Evolutionary conservation across 148 eudicot genomes (phyloP).

Genomic region (Vaccinium corymbosum): DNA sequence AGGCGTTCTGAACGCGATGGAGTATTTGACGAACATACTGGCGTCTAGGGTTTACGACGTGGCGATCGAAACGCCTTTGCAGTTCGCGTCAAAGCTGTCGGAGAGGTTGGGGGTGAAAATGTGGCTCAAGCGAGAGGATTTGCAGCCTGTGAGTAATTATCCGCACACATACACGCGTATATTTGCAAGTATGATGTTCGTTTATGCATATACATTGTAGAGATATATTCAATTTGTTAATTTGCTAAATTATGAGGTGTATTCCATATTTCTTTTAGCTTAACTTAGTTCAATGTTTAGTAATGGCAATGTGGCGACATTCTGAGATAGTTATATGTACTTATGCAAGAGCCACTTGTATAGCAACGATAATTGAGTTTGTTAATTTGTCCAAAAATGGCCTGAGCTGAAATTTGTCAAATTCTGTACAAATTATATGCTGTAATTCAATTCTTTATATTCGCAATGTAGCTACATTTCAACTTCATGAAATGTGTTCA

Average conservation of each 20-base stretch:
- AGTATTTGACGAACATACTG: slow-evolving; percentile 57
- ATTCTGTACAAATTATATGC: not conserved
- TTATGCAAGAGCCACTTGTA: not conserved
- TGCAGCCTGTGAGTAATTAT: slow-evolving; percentile 56
- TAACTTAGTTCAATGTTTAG: too few relatives aligned
- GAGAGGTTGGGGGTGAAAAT: slow-evolving; percentile 48
- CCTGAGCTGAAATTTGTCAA: not conserved
- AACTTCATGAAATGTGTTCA: not conserved
- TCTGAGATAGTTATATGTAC: too few relatives aligned
- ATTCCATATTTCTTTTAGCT: too few relatives aligned
- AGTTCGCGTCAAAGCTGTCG: slow-evolving; percentile 60
- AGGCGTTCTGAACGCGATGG: slow-evolving; percentile 40
- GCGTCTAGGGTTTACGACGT: slow-evolving; percentile 73
- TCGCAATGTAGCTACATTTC: not conserved
- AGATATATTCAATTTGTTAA: not conserved
- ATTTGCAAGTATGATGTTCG: not conserved
- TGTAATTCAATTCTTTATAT: not conserved
- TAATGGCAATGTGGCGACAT: too few relatives aligned
- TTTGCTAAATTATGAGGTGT: not conserved
- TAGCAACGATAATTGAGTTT: not conserved
- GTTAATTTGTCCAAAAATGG: not conserved
- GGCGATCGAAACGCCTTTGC: slow-evolving; percentile 68
- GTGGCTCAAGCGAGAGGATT: slow-evolving; percentile 83
- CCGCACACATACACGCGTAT: not conserved
- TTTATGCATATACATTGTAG: not conserved